Base-by-base conservation (phyloP, 2,329 filamentous ascomycete species). In the Verruconis gallopava region DNA sequence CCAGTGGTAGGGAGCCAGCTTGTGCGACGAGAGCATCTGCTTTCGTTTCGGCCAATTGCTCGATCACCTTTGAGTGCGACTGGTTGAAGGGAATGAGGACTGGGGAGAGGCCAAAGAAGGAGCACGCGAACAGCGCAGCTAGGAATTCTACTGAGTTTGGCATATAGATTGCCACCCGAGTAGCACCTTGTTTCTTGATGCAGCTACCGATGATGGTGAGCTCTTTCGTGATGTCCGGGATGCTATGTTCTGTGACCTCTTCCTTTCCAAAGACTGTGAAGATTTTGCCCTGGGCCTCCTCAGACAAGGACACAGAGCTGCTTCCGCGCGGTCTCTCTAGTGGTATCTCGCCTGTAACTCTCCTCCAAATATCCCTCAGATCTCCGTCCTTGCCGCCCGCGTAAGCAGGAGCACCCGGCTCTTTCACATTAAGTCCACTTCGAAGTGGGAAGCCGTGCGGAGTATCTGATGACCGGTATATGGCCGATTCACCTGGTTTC, bases 101-200 rank as follows among this genome's bases (percentile, higher is more conserved):
- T n/a, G 81, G 77, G 9, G 80, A 85, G 52, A 93, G 71, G 54
- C 81, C 82, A 61, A 93, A 89, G 65, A 95, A 96, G 48, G 84
- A 78, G 58, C 83, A 88, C 44, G 88, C 85, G 54, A 98, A 93
- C 15, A 96, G 66, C 5, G 81, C 72, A 22, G 76, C 73, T 38
- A 98, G 67, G 47, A 93, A 77, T 62, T 98, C 91, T 53, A 93
- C 71, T 37, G 86, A 94, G 68, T 98, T 95, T 34, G 88, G 85
- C 44, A 96, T 71, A 59, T 93, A 94, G 48, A 96, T 73, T 47
- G 86, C 91, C 21, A 96, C 83, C 38, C 77, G 80, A 57, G 77
- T 81, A 3, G 62, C 65, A 28, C 76, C 77, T 43, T 78, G 75
- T 48, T 81, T 74, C 51, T 82, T 74, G 44, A 83, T 68, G 50